Conservation (phyloP, 2,329 filamentous ascomycete genomes). For the Metarhizium brunneum region DNA sequence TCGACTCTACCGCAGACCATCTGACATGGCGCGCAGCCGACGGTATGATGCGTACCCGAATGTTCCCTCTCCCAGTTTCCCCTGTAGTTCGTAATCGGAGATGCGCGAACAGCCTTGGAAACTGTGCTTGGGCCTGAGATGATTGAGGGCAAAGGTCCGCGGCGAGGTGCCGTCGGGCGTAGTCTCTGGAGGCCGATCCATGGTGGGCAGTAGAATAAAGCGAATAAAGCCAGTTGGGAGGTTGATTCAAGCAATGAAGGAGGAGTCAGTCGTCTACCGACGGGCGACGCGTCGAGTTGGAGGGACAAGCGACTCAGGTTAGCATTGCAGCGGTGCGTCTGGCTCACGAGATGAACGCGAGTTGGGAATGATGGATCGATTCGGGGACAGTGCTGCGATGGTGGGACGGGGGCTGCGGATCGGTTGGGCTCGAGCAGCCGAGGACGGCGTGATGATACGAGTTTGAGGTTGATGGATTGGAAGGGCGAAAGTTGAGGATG, state of each 20-base stretch:
- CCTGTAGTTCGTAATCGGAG: slow-evolving; percentile 66
- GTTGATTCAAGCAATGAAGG: not conserved
- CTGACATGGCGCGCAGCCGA: not conserved
- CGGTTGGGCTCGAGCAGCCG: not conserved
- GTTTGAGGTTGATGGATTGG: not conserved
- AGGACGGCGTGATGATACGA: not conserved
- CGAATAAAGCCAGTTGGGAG: not conserved
- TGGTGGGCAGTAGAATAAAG: slow-evolving; percentile 7
- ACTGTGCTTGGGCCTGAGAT: slow-evolving; percentile 45
- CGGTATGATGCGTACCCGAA: slow-evolving; percentile 59
- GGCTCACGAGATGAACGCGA: not conserved
- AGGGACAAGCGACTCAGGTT: not conserved
- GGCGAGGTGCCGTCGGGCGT: slow-evolving; percentile 38
- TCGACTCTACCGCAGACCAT: too few relatives aligned
- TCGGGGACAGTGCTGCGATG: not conserved
- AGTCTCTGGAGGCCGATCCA: slow-evolving; percentile 21
- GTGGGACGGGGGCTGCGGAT: not conserved
- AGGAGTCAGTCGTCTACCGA: not conserved
- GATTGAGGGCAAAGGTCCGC: slow-evolving; percentile 45
- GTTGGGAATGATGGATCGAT: not conserved
- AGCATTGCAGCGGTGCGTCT: not conserved
- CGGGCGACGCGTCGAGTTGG: not conserved
- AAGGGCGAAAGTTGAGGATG: not conserved
- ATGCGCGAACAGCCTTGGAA: slow-evolving; percentile 84
- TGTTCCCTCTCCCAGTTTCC: slow-evolving; percentile 87